Evolutionary conservation across 257 asterid genomes (phyloP).

Genomic region (Jasminum sambac): DNA sequence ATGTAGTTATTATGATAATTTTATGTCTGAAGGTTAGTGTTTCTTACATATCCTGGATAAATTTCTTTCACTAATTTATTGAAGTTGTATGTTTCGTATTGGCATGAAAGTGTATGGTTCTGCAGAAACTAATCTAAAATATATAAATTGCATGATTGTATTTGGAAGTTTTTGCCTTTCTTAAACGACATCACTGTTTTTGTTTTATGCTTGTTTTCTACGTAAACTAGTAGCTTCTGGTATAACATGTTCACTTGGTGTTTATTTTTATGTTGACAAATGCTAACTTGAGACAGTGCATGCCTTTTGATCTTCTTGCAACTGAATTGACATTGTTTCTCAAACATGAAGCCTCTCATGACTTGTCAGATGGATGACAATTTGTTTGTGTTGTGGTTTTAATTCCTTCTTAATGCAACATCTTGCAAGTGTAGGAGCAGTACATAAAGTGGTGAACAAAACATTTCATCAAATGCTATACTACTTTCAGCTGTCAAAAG

Average conservation of each 20-base stretch:
- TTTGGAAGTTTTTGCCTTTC: neutral
- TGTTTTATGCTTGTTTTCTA: neutral
- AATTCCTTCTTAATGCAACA: neutral
- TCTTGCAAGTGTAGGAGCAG: neutral
- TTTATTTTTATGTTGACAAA: neutral
- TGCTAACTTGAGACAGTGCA: neutral
- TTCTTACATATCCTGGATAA: neutral
- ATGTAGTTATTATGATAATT: conserved; percentile 46
- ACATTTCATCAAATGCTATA: neutral
- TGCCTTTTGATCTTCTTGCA: neutral
- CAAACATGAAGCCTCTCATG: neutral
- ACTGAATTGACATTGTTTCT: neutral
- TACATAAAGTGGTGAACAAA: neutral
- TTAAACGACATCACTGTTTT: neutral
- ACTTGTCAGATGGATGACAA: neutral
- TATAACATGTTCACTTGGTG: neutral
- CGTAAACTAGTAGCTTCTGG: neutral
- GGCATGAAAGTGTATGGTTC: neutral
- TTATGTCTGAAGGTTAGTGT: conserved; percentile 73
- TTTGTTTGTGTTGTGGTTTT: neutral
- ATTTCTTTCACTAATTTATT: neutral
- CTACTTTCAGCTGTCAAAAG: neutral
- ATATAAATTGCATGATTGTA: neutral
- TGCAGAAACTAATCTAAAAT: neutral
- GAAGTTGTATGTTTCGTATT: conserved; percentile 7